Evolutionary conservation across 1,139 yeast species (phyloP).

Genomic region (Scheffersomyces titani): DNA sequence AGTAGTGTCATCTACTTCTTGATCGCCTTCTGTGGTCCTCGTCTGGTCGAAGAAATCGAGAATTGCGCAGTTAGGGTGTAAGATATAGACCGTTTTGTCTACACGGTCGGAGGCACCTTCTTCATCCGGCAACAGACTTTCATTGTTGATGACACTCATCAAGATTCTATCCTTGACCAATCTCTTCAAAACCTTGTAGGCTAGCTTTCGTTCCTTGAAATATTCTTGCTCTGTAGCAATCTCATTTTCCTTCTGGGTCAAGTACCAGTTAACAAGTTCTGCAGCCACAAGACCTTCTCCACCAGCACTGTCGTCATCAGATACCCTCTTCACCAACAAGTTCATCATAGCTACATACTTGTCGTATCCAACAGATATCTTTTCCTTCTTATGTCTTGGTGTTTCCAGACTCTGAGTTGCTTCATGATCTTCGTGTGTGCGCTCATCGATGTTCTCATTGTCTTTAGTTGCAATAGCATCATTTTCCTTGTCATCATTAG

Average conservation of each 20-base stretch:
- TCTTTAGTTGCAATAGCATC: conserved; percentile 13
- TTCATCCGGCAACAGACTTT: conserved; percentile 16
- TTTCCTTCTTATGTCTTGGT: conserved; percentile 11
- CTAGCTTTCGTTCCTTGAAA: conserved; percentile 68
- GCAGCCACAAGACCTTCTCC: conserved; percentile 72
- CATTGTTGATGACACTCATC: conserved; percentile 74
- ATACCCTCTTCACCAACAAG: conserved; percentile 68
- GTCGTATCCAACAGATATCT: conserved; percentile 72
- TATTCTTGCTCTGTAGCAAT: conserved; percentile 71
- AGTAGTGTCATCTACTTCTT: conserved; percentile 9
- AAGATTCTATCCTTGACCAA: conserved; percentile 84
- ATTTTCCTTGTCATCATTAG: conserved; percentile 19
- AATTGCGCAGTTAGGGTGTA: conserved; percentile 89
- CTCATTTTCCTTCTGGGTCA: conserved; percentile 72
- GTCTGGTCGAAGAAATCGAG: conserved; percentile 56
- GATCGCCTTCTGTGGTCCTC: conserved; percentile 16
- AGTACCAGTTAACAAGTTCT: conserved; percentile 77
- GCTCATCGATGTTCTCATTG: conserved; percentile 8
- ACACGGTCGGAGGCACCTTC: conserved; percentile 7
- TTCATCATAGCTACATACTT: conserved; percentile 86
- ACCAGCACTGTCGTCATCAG: conserved; percentile 53
- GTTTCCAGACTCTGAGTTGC: conserved; percentile 4
- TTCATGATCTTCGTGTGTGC: neutral
- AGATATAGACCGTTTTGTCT: conserved; percentile 54
- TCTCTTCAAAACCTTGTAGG: conserved; percentile 78